Evolutionary conservation across 2,329 filamentous ascomycete genomes (phyloP), one percentile per base, ranked within the genome.

Genomic region (Colletotrichum sp.): DNA sequence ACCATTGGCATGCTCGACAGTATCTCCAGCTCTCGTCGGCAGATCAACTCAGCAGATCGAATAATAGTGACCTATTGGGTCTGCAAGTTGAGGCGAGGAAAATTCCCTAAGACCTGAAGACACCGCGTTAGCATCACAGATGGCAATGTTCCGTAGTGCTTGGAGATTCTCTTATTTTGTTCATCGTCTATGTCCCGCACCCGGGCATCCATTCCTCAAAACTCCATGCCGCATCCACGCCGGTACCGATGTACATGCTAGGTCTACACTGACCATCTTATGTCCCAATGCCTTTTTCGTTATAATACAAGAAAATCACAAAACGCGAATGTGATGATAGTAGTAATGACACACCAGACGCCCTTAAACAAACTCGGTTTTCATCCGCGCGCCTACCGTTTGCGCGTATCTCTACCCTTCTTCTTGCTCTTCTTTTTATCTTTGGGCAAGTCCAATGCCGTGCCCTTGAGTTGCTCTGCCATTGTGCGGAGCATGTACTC

Each of bases 401-500:
- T 91, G 75, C 90, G 85, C 55, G 86, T 90, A 76, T 92, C 91
- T 78, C 90, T 91, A 67, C 91, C 90, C 80, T 86, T 88, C 82
- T 87, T 92, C 83, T 91, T 93, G 43, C 88, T 87, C 83, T 89
- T 92, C 82, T 91, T 93, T 83, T 91, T 92, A 79, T 93, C 92
- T 84, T 89, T 92, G 7, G 92, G 92, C 34, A 93, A 82, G 78
- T 93, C 92, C 72, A 93, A 83, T 67, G 90, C 88, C 28, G 91
- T 91, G 64, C 90, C 87, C 79, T 90, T 89, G 26, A 93, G 85
- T 81, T 89, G 87, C 78, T 86, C 92, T 61, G 90, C 89, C 92
- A 96, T 95, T 72, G 91, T 90, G 43, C 87, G 86, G 67, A 97
- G 85, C 89, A 97, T 93, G 82, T 94, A 95, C 67, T 95, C 92